Evolutionary conservation across 177 flowering plant genomes (phyloP).

Genomic region (Vitis hybrid): DNA sequence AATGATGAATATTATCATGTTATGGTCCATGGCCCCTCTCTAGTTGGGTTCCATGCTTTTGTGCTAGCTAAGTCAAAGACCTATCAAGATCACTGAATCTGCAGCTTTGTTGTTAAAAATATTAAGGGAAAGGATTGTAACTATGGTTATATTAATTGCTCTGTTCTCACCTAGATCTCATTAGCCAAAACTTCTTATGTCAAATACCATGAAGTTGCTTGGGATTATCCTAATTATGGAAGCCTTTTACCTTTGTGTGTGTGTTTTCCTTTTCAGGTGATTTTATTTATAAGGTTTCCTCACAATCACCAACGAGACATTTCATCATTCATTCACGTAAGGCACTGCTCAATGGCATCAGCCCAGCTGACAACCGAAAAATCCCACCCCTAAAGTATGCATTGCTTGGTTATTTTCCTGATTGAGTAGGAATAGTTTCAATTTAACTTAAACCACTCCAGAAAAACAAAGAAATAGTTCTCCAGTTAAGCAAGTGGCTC

Average conservation of each 20-base stretch:
- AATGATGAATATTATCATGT: neutral
- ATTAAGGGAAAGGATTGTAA: neutral
- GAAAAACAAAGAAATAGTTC: neutral
- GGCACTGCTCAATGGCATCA: conserved; percentile 91
- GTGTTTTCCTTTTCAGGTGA: conserved; percentile 61
- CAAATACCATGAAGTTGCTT: neutral
- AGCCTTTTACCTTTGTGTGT: neutral
- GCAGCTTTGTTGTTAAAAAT: neutral
- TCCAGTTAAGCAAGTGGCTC: neutral
- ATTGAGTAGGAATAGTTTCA: neutral
- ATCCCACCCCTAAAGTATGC: conserved; percentile 92
- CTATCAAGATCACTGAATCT: neutral
- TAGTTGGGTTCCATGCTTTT: neutral
- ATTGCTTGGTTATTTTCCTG: conserved; percentile 3
- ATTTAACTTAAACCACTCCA: neutral
- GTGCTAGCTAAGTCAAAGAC: neutral
- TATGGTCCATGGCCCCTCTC: neutral
- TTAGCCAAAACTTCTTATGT: neutral
- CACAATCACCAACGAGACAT: conserved; percentile 90
- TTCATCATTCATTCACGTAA: conserved; percentile 92
- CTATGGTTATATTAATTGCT: neutral
- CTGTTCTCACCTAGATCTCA: neutral
- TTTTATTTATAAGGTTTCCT: conserved; percentile 82
- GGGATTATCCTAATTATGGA: conserved; percentile 2
- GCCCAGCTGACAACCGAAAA: conserved; percentile 88